Conservation (phyloP, 768 basidiomycete genomes). For the Serpula lacrymans region DNA sequence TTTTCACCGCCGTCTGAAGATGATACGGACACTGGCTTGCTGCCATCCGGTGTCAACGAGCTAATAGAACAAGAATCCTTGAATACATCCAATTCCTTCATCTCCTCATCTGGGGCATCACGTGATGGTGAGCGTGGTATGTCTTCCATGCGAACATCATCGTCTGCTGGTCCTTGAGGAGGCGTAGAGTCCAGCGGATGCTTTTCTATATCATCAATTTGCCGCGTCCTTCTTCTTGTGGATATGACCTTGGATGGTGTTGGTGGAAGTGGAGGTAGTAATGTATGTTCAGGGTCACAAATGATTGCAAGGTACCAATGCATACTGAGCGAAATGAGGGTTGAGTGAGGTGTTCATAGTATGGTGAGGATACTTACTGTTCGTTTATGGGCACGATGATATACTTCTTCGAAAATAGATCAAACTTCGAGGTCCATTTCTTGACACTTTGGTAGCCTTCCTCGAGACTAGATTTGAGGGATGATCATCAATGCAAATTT, state of each 20-base stretch:
- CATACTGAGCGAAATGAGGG: constrained; percentile 45
- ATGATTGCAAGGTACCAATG: constrained; percentile 99
- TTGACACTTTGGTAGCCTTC: constrained; percentile 81
- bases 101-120: too few relatives aligned
- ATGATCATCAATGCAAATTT: constrained; percentile 11
- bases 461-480: constrained; percentile 33
- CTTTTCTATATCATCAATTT: constrained; percentile 1
- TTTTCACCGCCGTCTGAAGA: too few relatives aligned
- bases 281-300: constrained; percentile 65
- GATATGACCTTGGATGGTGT: constrained; percentile 12
- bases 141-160: too few relatives aligned
- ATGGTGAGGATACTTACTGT: constrained; percentile 51
- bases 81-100: too few relatives aligned
- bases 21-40: too few relatives aligned
- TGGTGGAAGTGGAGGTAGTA: constrained; percentile 46
- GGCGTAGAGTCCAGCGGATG: too few relatives aligned
- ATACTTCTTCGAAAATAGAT: constrained; percentile 89
- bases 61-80: too few relatives aligned
- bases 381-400: constrained; percentile 97
- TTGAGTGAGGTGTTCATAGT: background rate
- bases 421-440: constrained; percentile 91
- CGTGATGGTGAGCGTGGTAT: too few relatives aligned
- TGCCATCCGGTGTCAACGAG: too few relatives aligned
- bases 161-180: too few relatives aligned
- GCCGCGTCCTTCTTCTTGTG: constrained; percentile 9